These are phyloP conservation scores for Piloderma croceum DNA, from an alignment of 768 basidiomycete genomes.

Conservation along the genomic window DNA sequence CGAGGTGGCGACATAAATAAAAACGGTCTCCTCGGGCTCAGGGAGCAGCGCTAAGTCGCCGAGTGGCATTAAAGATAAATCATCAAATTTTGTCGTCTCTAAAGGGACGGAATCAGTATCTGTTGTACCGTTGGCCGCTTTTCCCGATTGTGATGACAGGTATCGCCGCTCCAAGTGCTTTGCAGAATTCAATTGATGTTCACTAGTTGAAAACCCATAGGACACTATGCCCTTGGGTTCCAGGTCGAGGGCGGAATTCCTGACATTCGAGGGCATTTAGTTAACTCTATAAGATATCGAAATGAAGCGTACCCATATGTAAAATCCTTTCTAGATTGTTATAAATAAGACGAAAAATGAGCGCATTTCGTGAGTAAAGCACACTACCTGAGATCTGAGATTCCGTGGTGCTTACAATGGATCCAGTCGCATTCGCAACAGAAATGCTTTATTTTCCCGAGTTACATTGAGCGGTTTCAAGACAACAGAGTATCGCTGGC, in stretches of 20 bases:
- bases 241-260: slow-evolving; percentile 4
- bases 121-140: too few species aligned
- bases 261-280: background rate
- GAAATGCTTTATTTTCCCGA: too few species aligned
- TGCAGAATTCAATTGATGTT: too few species aligned
- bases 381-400: too few species aligned
- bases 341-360: slow-evolving; percentile 4
- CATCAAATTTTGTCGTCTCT: slow-evolving; percentile 3
- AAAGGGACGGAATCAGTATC: too few species aligned
- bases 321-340: slow-evolving; percentile 2
- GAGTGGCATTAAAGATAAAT: slow-evolving; percentile 2
- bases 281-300: background rate
- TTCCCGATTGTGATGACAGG: too few species aligned
- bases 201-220: background rate
- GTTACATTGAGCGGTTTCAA: too few species aligned
- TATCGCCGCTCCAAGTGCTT: too few species aligned
- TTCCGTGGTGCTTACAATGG: too few species aligned
- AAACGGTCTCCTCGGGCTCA: slow-evolving; percentile 1
- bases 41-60: background rate
- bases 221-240: slow-evolving; percentile 6
- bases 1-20: slow-evolving; percentile 8
- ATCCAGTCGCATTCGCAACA: too few species aligned
- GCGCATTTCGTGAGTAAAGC: too few species aligned
- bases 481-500: slow-evolving; percentile 6
- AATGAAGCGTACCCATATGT: slow-evolving; percentile 2